Percentiles rank a stretch among this genome's conserved stretches.
These are phyloP conservation scores for Meyerozyma elateridarum DNA, from an alignment of 1,139 yeast genomes.

Conservation along the genomic window DNA sequence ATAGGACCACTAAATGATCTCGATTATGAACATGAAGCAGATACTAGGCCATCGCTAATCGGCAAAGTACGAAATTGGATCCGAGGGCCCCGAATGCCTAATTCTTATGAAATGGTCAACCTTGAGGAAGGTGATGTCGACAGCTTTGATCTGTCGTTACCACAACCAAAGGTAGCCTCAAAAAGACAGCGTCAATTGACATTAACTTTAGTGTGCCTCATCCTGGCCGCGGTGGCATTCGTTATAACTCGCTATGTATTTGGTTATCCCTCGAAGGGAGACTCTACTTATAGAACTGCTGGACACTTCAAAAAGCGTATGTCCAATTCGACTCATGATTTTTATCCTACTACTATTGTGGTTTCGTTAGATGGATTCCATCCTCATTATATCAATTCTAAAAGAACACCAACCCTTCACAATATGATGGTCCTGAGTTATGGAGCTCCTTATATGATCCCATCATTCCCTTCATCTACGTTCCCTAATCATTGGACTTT, in stretches of 20 bases:
- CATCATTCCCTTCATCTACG: constrained; percentile 85
- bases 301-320: constrained; percentile 21
- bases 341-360: constrained; percentile 72
- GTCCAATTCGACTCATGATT: constrained; percentile 67
- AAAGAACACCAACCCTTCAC: constrained; percentile 68
- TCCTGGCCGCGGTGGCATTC: too few relatives aligned
- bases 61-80: too few relatives aligned
- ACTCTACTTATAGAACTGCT: too few relatives aligned
- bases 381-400: constrained; percentile 74
- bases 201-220: too few relatives aligned
- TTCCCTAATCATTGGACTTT: constrained; percentile 92
- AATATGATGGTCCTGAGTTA: constrained; percentile 48
- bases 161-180: too few relatives aligned
- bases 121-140: constrained; percentile 4
- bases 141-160: neutral
- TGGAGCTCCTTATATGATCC: constrained; percentile 80
- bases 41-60: too few relatives aligned
- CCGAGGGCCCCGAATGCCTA: too few relatives aligned
- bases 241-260: too few relatives aligned
- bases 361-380: constrained; percentile 86
- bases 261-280: too few relatives aligned
- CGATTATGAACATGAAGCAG: constrained; percentile 6
- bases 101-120: constrained; percentile 4
- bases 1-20: neutral
- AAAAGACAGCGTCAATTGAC: too few relatives aligned